Evolutionary conservation across 495 filamentous ascomycete genomes (phyloP), one percentile per base, ranked within the genome.

Genomic region (Hapsidospora chrysogenum): DNA sequence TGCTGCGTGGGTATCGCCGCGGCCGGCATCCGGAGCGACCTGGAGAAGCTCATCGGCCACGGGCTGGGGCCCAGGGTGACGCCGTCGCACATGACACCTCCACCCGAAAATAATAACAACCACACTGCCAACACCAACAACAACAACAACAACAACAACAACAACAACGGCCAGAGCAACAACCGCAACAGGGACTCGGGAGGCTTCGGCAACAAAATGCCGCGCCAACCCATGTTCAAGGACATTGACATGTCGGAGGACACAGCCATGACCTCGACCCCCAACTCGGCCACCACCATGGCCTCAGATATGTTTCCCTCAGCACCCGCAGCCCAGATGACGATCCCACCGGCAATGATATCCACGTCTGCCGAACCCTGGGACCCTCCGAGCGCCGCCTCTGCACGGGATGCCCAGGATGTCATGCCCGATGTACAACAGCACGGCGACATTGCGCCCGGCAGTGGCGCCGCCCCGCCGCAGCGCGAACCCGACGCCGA

Each of bases 31-130:
- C 25, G 20, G 1, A 16, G 11, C 3, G 36, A 38, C 14, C 10
- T 38, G 10, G 36, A 38, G 36, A 30, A 23, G 17, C 17, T 38
- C 7, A 31, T 38, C 28, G 21, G 22, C 27, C 27, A 31, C 8
- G 27, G 22, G 10, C 16, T 23, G 3, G 27, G 22, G 9, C 16
- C 17, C 2, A 31, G 17, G 9, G 27, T 17, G 5, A 25, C 32
- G 17, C 8, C 14, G 8, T 9, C 14, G 6, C 9, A 11, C 7
- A 11, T 15, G 11, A 26, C 6, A 6, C 23, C 23, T 6, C 23
- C 23, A 6, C 23, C 23, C 23, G 23, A 26, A 6, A 6, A 6
- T 6, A 26, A 26, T 26, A 8, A 8, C 17, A 7, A 7, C 14
- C 7, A 32, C 9, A 15, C 7, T 13, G n/a, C 30, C 30, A 13